Evolutionary conservation across 495 filamentous ascomycete species (phyloP), one percentile per base, ranked within the genome.

Genomic region (Emericellopsis terricola): DNA sequence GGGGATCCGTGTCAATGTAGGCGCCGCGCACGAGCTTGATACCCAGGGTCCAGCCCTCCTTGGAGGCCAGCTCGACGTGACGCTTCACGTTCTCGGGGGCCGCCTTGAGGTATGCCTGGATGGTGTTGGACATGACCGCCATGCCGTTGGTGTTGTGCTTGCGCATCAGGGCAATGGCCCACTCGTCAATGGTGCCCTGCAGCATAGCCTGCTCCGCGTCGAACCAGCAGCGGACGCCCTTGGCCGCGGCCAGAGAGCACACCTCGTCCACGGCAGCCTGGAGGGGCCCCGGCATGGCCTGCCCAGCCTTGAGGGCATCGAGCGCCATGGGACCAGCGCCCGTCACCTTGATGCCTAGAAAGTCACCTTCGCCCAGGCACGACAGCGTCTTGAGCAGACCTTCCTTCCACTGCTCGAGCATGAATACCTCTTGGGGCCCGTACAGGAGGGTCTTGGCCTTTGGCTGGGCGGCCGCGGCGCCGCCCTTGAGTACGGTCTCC

Each of bases 21-120:
- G 87, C 87, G 24, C 87, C 87, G 21, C 87, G 69, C 8, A 97
- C 87, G 1, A 97, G 66, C 59, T 97, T 97, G 18, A 89, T 70
- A 15, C 89, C 87, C 0, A 93, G 60, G 0, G 75, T 81, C 47
- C 80, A 92, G 2, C 71, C 72, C 24, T 85, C 76, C 34, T 62
- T 49, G 15, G 62, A 49, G 1, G 87, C 80, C 10, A 51, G 51
- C 8, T 65, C 65, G 3, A 94, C 64, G 47, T 94, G 82, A 4
- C 48, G 47, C 9, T 69, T 65, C 0, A 96, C 59, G 2, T 67
- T 70, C 8, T 49, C 46, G 0, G 82, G 76, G 0, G 75, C 76
- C 2, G 71, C 67, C 47, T 79, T 77, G 10, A 93, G 62, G 47
- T 94, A 96, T 14, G 75, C 79, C 51, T 96, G 87, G 16, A 68